Percentiles rank a stretch among this genome's conserved stretches.
phyloP scores from a whole-genome alignment of 1,284 basidiomycete genomes.

The Ustilago lituana region DNA sequence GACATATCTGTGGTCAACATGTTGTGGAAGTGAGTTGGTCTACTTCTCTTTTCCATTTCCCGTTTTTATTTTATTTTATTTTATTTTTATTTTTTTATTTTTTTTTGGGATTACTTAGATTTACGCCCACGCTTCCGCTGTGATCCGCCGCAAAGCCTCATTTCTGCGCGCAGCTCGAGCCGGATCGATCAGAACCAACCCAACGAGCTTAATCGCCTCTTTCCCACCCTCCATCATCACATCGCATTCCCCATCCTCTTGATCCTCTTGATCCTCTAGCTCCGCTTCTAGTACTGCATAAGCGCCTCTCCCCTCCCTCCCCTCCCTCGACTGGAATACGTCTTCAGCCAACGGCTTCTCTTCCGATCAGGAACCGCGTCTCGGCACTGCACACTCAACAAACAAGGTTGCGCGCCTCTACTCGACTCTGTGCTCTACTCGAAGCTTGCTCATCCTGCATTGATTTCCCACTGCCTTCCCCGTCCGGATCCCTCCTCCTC shows the following conservation, averaged over 20 bases:
- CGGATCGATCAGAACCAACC: too few species aligned
- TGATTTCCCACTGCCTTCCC: too few species aligned
- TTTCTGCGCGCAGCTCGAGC: conserved; percentile 4
- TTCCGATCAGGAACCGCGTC: conserved; percentile 6
- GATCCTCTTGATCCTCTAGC: too few species aligned
- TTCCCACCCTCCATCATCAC: conserved; percentile 44
- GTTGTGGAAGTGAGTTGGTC: too few species aligned
- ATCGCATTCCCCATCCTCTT: conserved; percentile 4
- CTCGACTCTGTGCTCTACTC: neutral
- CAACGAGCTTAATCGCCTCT: too few species aligned
- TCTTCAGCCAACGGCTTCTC: conserved; percentile 7
- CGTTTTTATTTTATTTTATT: too few species aligned
- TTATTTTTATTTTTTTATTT: too few species aligned
- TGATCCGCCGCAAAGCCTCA: conserved; percentile 6
- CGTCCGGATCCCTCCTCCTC: too few species aligned
- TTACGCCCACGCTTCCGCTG: conserved; percentile 5
- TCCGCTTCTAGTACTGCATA: too few species aligned
- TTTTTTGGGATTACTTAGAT: neutral
- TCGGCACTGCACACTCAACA: neutral
- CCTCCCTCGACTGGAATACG: neutral
- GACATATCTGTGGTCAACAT: too few species aligned
- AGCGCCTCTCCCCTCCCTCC: neutral
- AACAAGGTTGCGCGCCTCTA: conserved; percentile 15
- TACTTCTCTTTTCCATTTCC: too few species aligned
- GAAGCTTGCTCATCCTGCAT: too few species aligned